These are phyloP conservation scores for Globisporangium spinosum DNA, from an alignment of 352 stramenopile genomes.

Conservation along the genomic window DNA sequence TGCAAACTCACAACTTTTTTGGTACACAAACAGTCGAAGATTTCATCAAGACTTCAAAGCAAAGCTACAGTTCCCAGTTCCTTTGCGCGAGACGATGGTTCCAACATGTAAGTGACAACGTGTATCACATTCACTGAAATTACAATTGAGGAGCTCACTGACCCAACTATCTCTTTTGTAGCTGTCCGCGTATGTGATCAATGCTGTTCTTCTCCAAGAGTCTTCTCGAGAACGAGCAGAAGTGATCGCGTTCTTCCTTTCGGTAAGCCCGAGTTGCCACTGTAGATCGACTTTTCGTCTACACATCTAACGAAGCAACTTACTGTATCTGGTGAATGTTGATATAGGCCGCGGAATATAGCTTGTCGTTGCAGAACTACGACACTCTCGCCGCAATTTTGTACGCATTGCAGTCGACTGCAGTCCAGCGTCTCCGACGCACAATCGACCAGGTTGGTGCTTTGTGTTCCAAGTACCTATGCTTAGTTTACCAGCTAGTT, in stretches of 20 bases:
- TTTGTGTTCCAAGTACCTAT: not conserved
- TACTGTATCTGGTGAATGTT: not conserved
- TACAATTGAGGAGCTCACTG: not conserved
- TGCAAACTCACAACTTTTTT: not conserved
- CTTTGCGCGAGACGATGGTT: constrained; percentile 74
- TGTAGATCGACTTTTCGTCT: not conserved
- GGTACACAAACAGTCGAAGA: constrained; percentile 51
- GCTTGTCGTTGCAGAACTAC: constrained; percentile 72
- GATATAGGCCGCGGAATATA: constrained; percentile 61
- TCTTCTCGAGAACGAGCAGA: constrained; percentile 56
- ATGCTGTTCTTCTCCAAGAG: constrained; percentile 71
- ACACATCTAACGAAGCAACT: not conserved
- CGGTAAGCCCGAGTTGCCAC: constrained; percentile 29
- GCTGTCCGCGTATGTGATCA: constrained; percentile 82
- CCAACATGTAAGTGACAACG: constrained; percentile 62
- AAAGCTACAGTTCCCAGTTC: constrained; percentile 53
- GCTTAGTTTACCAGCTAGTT: not conserved
- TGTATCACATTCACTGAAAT: not conserved
- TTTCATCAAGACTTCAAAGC: constrained; percentile 60
- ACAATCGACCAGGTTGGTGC: constrained; percentile 69
- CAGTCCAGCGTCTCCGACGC: constrained; percentile 73
- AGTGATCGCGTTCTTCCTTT: constrained; percentile 77
- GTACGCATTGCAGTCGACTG: constrained; percentile 83
- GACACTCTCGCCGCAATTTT: constrained; percentile 82
- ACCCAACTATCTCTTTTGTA: constrained; percentile 16